Evolutionary conservation across 805 yeast species (phyloP), one percentile per base, ranked within the genome.

Genomic region (Ogataea chonburiensis): DNA sequence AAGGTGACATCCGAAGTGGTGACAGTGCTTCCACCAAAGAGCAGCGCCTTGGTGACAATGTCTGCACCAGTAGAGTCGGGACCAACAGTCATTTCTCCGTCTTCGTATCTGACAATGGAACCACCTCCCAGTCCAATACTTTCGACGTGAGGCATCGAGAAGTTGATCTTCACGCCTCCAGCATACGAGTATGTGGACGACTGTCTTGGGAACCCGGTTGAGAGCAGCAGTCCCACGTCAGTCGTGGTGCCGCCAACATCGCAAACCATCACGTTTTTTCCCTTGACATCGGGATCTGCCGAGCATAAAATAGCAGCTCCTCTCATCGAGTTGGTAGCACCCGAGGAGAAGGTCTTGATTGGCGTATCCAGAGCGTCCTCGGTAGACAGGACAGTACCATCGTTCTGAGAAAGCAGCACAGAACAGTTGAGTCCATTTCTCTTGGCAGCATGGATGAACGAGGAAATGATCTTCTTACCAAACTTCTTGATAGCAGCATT

Each of bases 241-340:
- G 38, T 35, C 17, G 38, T 35, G 19, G 38, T 35, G 28, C 38
- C 38, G 5, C 38, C 38, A 12, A 35, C 30, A 28, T 35, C 38
- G 18, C 38, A 35, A 18, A 35, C 38, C 21, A 35, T 28, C 15
- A 35, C 38, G 17, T 28, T 35, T 14, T 24, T 28, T 5, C 30
- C 34, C 15, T 14, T 13, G 9, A 35, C 33, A 23, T 28, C 38
- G 5, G 38, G 34, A 24, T 35, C 38, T 2, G 11, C 11, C 10
- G 38, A 35, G 17, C 38, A 35, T 17, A 35, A 16, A 25, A 35
- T 24, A 12, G 38, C 38, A 12, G 38, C 38, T 14, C 38, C 38
- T 17, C 38, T 28, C 38, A 35, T 35, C 4, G 34, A 35, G 25
- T 35, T 35, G 19, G 38, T 35, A 15, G 38, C 38, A 21, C 38